These are phyloP conservation scores for Entophlyctis luteolus DNA, from an alignment of 192 early-diverging fungal species.

Conservation along the genomic window DNA sequence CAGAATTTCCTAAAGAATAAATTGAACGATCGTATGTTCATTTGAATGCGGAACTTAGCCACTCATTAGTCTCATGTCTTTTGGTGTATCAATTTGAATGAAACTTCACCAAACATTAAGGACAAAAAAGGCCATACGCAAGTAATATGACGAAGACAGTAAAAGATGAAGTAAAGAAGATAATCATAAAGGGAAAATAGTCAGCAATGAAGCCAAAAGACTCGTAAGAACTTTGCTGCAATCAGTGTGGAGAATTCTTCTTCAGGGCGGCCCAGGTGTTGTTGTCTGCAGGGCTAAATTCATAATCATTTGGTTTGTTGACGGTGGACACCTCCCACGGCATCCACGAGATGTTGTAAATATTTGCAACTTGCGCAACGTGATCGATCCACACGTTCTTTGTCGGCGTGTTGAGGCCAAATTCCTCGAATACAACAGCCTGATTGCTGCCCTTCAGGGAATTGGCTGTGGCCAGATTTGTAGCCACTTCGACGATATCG, in stretches of 20 bases:
- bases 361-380: slow-evolving; percentile 7
- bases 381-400: not conserved
- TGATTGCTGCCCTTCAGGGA: not conserved
- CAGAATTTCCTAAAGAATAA: too few relatives aligned
- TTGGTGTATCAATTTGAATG: too few relatives aligned
- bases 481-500: not conserved
- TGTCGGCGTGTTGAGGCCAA: not conserved
- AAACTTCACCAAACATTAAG: too few relatives aligned
- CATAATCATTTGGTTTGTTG: slow-evolving; percentile 6
- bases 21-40: too few relatives aligned
- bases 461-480: not conserved
- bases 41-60: too few relatives aligned
- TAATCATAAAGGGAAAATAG: too few relatives aligned
- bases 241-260: not conserved
- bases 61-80: too few relatives aligned
- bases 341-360: slow-evolving; percentile 11
- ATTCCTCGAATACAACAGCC: slow-evolving; percentile 12
- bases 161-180: too few relatives aligned
- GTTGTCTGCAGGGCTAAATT: slow-evolving; percentile 18
- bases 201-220: too few relatives aligned
- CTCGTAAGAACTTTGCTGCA: too few relatives aligned
- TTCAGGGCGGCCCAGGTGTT: slow-evolving; percentile 4
- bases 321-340: slow-evolving; percentile 16
- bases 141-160: too few relatives aligned
- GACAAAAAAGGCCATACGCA: too few relatives aligned